These are phyloP conservation scores for Tinospora cordifolia DNA, from an alignment of 164 flowering plant genomes.

Conservation along the genomic window DNA sequence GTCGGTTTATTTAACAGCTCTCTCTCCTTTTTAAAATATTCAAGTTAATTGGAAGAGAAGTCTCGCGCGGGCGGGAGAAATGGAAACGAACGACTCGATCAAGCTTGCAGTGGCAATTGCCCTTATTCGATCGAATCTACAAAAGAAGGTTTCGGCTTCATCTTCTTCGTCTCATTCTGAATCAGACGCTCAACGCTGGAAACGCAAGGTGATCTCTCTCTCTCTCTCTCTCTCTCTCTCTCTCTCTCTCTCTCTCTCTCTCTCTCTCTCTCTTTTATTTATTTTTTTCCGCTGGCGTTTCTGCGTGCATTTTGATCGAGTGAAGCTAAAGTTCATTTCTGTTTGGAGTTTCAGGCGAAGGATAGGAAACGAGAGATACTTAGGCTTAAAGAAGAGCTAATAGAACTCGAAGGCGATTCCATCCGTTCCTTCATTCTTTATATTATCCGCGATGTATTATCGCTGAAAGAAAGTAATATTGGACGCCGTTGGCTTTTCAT, in stretches of 20 bases:
- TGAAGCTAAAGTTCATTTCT: neutral
- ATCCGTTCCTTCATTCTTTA: neutral
- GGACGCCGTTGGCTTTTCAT: neutral
- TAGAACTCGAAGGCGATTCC: constrained; percentile 54
- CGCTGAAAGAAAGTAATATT: neutral
- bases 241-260: too few relatives aligned
- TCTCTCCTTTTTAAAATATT: too few relatives aligned
- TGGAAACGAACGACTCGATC: constrained; percentile 28
- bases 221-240: too few relatives aligned
- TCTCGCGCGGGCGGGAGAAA: constrained; percentile 11
- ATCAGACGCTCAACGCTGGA: constrained; percentile 64
- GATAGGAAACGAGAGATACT: constrained; percentile 66
- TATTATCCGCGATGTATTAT: neutral
- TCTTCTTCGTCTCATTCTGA: constrained; percentile 23
- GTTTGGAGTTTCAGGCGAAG: constrained; percentile 49
- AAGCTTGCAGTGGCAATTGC: constrained; percentile 67
- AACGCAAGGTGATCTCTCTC: constrained; percentile 83
- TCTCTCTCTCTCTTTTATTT: too few relatives aligned
- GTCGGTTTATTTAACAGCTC: too few relatives aligned
- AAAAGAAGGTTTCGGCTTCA: constrained; percentile 10
- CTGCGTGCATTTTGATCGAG: neutral
- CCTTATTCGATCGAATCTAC: constrained; percentile 49
- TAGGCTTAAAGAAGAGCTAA: constrained; percentile 60
- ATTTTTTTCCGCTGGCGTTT: neutral
- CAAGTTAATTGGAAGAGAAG: too few relatives aligned